Percentiles rank a stretch among this genome's conserved stretches.
Evolutionary conservation across 2,329 filamentous ascomycete genomes (phyloP).

Genomic region (Trichoderma atroviride): DNA sequence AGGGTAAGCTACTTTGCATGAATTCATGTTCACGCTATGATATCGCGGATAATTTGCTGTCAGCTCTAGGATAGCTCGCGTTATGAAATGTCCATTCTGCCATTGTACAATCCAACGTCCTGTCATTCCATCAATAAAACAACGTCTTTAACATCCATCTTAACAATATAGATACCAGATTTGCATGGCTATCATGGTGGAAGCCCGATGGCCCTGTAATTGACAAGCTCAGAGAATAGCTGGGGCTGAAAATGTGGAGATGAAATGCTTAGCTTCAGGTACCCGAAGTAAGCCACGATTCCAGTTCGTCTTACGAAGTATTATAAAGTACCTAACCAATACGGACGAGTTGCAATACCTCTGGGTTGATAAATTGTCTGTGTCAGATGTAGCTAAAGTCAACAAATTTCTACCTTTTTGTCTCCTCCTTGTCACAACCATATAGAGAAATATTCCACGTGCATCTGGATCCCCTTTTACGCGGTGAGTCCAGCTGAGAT

Average conservation of each 20-base stretch:
- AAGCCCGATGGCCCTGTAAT: background rate
- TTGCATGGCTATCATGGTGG: no score
- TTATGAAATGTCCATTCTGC: background rate
- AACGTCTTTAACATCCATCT: background rate
- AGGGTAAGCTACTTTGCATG: constrained; percentile 19
- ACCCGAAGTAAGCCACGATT: background rate
- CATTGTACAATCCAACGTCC: background rate
- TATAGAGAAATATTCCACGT: background rate
- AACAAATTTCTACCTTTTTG: background rate
- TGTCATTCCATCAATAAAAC: background rate
- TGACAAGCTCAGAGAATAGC: background rate
- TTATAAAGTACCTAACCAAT: background rate
- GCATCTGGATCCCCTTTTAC: background rate
- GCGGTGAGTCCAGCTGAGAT: constrained; percentile 14
- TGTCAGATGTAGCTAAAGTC: background rate
- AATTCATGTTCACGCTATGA: background rate
- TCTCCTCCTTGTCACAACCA: background rate
- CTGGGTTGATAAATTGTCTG: no score
- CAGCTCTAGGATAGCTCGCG: background rate
- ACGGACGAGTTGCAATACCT: background rate
- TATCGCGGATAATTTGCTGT: background rate
- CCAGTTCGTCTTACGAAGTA: background rate
- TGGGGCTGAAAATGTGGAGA: background rate
- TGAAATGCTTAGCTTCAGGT: background rate
- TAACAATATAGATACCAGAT: background rate